A percentile compares a stretch with the other conserved stretches of the same genome.
Conservation (phyloP, 2,329 filamentous ascomycete genomes). For the Botrytis squamosa region DNA sequence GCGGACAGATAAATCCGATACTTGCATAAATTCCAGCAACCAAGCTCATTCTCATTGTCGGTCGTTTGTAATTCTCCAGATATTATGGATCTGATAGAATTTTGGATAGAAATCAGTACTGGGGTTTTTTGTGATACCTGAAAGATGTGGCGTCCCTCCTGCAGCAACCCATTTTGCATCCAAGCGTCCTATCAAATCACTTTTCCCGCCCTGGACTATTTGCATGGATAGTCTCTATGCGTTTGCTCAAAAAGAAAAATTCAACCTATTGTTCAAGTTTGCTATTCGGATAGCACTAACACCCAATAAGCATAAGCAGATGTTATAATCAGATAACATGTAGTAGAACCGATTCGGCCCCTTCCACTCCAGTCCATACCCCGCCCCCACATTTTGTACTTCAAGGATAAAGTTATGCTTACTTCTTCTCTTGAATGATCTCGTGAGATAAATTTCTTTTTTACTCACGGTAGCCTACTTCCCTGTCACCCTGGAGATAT, state of each 20-base stretch:
- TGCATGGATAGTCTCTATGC: neutral
- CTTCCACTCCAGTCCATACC: neutral
- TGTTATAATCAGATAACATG: neutral
- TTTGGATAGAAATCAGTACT: neutral
- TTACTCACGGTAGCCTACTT: neutral
- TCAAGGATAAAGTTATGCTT: neutral
- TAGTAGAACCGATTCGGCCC: neutral
- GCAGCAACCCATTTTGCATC: conserved; percentile 1
- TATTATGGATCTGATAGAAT: neutral
- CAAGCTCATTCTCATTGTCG: neutral
- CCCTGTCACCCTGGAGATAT: neutral
- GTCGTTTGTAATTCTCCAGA: neutral
- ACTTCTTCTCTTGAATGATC: neutral
- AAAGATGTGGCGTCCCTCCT: neutral
- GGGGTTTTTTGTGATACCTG: neutral
- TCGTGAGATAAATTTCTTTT: neutral
- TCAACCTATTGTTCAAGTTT: neutral
- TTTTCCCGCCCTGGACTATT: neutral
- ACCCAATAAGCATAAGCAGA: neutral
- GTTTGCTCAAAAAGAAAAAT: neutral
- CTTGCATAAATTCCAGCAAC: neutral
- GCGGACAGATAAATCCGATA: neutral
- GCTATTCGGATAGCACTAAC: neutral
- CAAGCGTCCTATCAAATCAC: neutral
- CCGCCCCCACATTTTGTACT: neutral